These are phyloP conservation scores for Maudiozyma pseudohumilis DNA, from an alignment of 805 yeast genomes.

Conservation along the genomic window DNA sequence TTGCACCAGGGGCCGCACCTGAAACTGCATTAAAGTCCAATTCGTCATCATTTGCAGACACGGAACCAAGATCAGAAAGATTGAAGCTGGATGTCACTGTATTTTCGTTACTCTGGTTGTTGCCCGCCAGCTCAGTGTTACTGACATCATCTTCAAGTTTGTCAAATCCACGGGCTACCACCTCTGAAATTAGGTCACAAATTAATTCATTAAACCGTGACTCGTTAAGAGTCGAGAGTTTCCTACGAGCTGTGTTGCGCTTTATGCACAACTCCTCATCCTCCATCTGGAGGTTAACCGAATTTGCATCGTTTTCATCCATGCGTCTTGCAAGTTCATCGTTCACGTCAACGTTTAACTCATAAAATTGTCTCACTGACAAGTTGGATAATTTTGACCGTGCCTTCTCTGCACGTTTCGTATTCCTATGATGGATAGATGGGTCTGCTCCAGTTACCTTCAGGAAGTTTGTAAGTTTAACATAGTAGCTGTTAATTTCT, in stretches of 20 bases:
- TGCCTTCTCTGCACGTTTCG: slow-evolving; percentile 61
- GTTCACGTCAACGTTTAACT: slow-evolving; percentile 85
- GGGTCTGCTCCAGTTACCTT: background rate
- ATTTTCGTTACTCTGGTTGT: background rate
- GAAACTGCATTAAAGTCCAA: too few species aligned
- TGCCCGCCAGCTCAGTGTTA: background rate
- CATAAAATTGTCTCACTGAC: slow-evolving; percentile 73
- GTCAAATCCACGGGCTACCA: slow-evolving; percentile 53
- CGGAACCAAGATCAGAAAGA: background rate
- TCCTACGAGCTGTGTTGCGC: slow-evolving; percentile 88
- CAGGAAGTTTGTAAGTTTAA: slow-evolving; percentile 2
- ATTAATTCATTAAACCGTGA: slow-evolving; percentile 80
- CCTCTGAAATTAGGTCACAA: slow-evolving; percentile 77
- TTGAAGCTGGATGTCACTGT: background rate
- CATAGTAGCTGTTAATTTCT: slow-evolving; percentile 4
- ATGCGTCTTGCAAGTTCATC: slow-evolving; percentile 83
- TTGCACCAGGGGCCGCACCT: background rate
- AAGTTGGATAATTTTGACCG: slow-evolving; percentile 76
- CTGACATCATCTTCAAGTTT: slow-evolving; percentile 21
- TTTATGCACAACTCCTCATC: slow-evolving; percentile 34
- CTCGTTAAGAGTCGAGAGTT: slow-evolving; percentile 72
- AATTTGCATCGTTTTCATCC: slow-evolving; percentile 33
- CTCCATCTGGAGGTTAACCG: background rate
- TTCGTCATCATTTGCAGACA: background rate
- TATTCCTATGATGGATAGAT: slow-evolving; percentile 16